phyloP scores from a whole-genome alignment of 208 protist species.

The Jaenimonas drosophilae region DNA sequence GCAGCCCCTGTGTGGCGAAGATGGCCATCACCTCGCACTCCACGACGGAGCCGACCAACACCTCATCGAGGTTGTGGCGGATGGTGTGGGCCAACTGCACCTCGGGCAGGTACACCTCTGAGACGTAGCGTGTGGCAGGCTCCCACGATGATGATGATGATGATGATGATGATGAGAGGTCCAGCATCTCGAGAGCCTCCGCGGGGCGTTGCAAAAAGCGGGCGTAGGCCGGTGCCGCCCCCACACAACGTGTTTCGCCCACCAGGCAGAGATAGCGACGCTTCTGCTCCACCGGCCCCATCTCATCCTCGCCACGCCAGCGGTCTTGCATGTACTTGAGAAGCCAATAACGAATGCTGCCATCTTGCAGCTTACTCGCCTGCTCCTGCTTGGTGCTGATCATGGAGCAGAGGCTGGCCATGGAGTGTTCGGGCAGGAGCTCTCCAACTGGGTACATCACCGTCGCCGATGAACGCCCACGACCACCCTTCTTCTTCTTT shows the following conservation, averaged over 20 bases:
- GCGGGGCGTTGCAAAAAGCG: slow-evolving; percentile 7
- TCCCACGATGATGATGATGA: not conserved
- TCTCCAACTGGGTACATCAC: slow-evolving; percentile 11
- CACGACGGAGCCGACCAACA: slow-evolving; percentile 60
- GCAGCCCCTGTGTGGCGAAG: slow-evolving; percentile 49
- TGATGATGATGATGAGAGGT: not conserved
- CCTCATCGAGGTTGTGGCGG: slow-evolving; percentile 36
- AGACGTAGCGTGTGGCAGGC: slow-evolving; percentile 25
- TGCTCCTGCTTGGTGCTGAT: slow-evolving; percentile 80
- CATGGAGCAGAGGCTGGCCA: slow-evolving; percentile 72
- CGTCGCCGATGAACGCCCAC: not conserved
- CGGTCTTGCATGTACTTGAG: slow-evolving; percentile 48
- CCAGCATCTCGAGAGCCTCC: not conserved
- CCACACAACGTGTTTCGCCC: slow-evolving; percentile 54
- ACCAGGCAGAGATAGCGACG: slow-evolving; percentile 52
- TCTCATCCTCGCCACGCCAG: not conserved
- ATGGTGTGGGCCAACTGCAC: slow-evolving; percentile 71
- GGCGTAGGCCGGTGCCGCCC: slow-evolving; percentile 47
- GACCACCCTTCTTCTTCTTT: not conserved
- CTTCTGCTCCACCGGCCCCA: not conserved
- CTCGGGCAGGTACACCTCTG: slow-evolving; percentile 74
- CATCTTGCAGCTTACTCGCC: slow-evolving; percentile 72
- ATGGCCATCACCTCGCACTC: slow-evolving; percentile 54
- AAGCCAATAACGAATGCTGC: slow-evolving; percentile 70
- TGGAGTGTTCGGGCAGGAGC: slow-evolving; percentile 66